Conservation (phyloP, 2,329 filamentous ascomycete species). For the Rasamsonia emersonii region DNA sequence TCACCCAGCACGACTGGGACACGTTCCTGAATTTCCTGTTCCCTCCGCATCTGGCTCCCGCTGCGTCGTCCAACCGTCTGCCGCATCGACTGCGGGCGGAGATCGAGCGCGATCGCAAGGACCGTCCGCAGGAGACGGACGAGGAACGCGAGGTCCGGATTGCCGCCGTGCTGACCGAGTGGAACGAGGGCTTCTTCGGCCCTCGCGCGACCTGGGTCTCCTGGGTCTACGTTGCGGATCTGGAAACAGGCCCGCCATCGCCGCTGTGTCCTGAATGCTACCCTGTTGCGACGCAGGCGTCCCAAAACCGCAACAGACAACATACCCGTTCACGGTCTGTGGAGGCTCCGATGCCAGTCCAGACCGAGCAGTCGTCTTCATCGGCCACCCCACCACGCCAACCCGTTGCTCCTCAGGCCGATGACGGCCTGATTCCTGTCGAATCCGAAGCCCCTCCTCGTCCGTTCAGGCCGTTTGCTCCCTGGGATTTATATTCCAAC, state of each 20-base stretch:
- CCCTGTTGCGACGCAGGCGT: slow-evolving; percentile 27
- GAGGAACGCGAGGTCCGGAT: slow-evolving; percentile 31
- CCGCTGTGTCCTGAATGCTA: slow-evolving; percentile 33
- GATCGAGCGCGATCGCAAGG: slow-evolving; percentile 33
- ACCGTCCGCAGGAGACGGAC: slow-evolving; percentile 33
- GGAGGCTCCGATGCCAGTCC: slow-evolving; percentile 8
- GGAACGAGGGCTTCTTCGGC: slow-evolving; percentile 36
- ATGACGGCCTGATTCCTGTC: not conserved
- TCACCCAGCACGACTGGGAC: slow-evolving; percentile 36
- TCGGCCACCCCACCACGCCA: slow-evolving; percentile 7
- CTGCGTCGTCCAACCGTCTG: slow-evolving; percentile 27
- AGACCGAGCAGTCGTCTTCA: slow-evolving; percentile 4
- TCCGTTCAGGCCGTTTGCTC: not conserved
- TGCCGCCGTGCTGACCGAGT: slow-evolving; percentile 32
- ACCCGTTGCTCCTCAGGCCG: slow-evolving; percentile 7
- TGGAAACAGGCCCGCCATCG: slow-evolving; percentile 23
- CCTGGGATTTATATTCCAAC: too few relatives aligned
- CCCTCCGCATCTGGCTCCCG: slow-evolving; percentile 29
- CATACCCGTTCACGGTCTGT: slow-evolving; percentile 5
- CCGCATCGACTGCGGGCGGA: slow-evolving; percentile 31
- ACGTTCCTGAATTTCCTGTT: slow-evolving; percentile 35
- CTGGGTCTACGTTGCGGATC: slow-evolving; percentile 26
- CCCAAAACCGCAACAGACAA: slow-evolving; percentile 13
- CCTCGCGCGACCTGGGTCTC: slow-evolving; percentile 26
- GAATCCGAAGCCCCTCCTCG: slow-evolving; percentile 1